Percentiles rank a stretch among this genome's conserved stretches.
Conservation (phyloP, 805 yeast genomes). For the Ogataea kodamae region DNA sequence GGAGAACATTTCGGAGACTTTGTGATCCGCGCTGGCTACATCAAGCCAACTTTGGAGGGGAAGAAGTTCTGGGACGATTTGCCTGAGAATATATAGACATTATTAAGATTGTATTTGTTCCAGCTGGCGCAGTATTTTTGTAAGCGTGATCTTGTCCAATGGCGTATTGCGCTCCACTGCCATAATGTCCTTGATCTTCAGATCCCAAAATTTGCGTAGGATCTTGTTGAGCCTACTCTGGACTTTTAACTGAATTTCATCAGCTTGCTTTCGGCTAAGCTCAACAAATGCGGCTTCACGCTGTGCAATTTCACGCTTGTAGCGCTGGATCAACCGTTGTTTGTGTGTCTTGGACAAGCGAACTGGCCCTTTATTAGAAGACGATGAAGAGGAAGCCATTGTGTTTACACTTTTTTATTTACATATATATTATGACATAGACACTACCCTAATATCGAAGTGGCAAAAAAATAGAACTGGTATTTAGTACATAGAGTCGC, state of each 20-base stretch:
- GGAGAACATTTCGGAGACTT: conserved; percentile 97
- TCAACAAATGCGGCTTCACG: conserved; percentile 22
- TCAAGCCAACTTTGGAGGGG: conserved; percentile 86
- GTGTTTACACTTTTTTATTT: conserved; percentile 5
- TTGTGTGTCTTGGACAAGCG: conserved; percentile 36
- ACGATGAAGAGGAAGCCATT: conserved; percentile 6
- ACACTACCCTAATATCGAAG: conserved; percentile 13
- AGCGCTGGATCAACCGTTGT: conserved; percentile 32
- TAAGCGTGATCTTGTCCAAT: conserved; percentile 28
- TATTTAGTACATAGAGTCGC: conserved; percentile 1
- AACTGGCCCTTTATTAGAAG: conserved; percentile 6
- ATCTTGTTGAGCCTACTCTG: conserved; percentile 43
- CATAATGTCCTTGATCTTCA: conserved; percentile 42
- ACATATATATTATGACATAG: conserved; percentile 2
- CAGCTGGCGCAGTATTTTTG: conserved; percentile 29
- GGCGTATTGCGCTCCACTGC: conserved; percentile 42
- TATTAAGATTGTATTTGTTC: conserved; percentile 13
- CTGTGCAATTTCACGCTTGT: conserved; percentile 17
- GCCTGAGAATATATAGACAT: conserved; percentile 61
- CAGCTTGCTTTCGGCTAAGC: conserved; percentile 27
- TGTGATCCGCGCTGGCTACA: conserved; percentile 80
- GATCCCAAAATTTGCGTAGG: conserved; percentile 47
- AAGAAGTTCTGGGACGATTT: conserved; percentile 92
- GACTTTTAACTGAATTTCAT: conserved; percentile 36
- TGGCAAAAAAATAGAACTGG: conserved; percentile 21